Conservation (phyloP, 805 yeast genomes). For the Pichia membranifaciens region DNA sequence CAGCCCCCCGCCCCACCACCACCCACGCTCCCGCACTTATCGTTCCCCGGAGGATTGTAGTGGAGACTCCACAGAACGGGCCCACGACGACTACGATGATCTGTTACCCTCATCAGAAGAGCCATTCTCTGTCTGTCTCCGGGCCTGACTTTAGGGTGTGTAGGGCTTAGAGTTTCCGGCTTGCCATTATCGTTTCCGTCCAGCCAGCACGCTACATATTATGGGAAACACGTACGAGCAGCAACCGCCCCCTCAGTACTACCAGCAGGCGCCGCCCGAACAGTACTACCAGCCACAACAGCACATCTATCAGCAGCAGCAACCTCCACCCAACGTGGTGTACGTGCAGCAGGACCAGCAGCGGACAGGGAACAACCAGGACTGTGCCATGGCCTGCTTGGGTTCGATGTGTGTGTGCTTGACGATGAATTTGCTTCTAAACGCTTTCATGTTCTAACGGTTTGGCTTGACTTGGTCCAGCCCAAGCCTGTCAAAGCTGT, state of each 20-base stretch:
- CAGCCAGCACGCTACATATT: no score
- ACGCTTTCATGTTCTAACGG: not conserved
- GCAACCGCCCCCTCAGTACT: constrained; percentile 5
- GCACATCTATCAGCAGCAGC: not conserved
- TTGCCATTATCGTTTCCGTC: no score
- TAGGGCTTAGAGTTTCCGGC: no score
- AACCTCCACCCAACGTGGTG: constrained; percentile 3
- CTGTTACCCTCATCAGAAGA: no score
- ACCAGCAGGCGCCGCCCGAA: constrained; percentile 1
- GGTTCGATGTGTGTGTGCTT: constrained; percentile 8
- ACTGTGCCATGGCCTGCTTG: constrained; percentile 4
- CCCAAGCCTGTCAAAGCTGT: no score
- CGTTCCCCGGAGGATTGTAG: no score
- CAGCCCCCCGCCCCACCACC: no score
- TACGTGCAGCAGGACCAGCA: constrained; percentile 8
- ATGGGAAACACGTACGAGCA: not conserved
- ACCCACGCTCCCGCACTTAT: no score
- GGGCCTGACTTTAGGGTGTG: no score
- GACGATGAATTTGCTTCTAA: constrained; percentile 4
- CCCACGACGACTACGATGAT: no score
- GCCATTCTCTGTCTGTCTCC: no score
- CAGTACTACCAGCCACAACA: constrained; percentile 7
- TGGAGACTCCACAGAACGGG: not conserved
- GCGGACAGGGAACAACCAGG: constrained; percentile 5
- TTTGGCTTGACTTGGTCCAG: no score